Evolutionary conservation across 805 yeast species (phyloP).

Genomic region (Teunomyces lycoperdinae): DNA sequence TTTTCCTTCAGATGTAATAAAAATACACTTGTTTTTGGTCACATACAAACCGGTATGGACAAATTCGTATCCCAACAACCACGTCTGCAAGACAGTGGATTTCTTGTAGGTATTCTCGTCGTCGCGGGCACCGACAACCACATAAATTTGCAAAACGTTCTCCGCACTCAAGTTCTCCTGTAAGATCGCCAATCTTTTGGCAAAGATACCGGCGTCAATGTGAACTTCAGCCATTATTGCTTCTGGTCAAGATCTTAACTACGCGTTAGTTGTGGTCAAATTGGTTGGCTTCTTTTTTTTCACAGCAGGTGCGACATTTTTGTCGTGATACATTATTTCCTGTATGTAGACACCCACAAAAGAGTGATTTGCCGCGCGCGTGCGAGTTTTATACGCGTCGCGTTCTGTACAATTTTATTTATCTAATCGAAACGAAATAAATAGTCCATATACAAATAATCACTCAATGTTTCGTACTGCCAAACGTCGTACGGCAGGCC

Average conservation of each 20-base stretch:
- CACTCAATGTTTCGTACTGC: conserved; percentile 62
- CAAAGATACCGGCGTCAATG: conserved; percentile 52
- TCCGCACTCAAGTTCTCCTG: conserved; percentile 32
- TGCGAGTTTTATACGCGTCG: not conserved
- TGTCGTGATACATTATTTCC: not conserved
- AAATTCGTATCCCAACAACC: conserved; percentile 93
- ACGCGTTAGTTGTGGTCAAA: not conserved
- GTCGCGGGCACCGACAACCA: conserved; percentile 80
- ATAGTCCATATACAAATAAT: not conserved
- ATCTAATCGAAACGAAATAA: not conserved
- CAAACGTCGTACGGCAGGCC: conserved; percentile 72
- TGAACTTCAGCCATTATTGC: conserved; percentile 55
- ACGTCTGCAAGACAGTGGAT: conserved; percentile 80
- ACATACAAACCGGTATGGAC: conserved; percentile 82
- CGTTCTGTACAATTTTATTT: too few relatives aligned
- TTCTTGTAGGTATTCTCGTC: conserved; percentile 88
- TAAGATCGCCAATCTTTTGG: conserved; percentile 46
- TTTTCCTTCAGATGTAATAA: conserved; percentile 81
- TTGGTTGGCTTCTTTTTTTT: not conserved
- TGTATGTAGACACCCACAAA: not conserved
- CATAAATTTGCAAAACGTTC: conserved; percentile 35
- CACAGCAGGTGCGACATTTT: not conserved
- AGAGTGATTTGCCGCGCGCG: not conserved
- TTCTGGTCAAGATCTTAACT: not conserved
- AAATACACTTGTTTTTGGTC: conserved; percentile 53